Evolutionary conservation across 257 asterid species (phyloP).

Genomic region (Przewalskia tangutica): DNA sequence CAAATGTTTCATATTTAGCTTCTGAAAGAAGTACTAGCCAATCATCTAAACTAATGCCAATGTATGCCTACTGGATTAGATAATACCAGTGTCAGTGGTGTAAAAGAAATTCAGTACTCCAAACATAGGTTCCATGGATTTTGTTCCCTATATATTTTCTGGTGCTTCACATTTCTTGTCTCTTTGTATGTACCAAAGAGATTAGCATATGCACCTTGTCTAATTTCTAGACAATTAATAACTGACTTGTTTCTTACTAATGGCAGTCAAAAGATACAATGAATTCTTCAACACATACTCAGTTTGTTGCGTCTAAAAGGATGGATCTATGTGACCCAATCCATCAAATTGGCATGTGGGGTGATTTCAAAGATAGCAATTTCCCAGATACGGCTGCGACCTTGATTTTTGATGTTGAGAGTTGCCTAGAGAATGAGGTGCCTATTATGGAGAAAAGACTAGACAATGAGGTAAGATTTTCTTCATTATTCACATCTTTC

Average conservation of each 20-base stretch:
- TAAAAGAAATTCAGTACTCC: background rate
- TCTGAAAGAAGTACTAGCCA: background rate
- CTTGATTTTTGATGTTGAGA: slow-evolving; percentile 37
- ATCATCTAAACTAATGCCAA: background rate
- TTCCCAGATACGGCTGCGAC: slow-evolving; percentile 35
- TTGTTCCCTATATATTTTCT: background rate
- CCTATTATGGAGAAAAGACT: slow-evolving; percentile 2
- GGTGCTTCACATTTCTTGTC: background rate
- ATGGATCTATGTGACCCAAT: slow-evolving; percentile 72
- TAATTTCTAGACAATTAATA: background rate
- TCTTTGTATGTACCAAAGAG: background rate
- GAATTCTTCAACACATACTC: slow-evolving; percentile 54
- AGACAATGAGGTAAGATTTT: background rate
- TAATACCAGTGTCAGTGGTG: background rate
- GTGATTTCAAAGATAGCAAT: slow-evolving; percentile 49
- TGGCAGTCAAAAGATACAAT: slow-evolving; percentile 28
- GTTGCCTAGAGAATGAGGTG: slow-evolving; percentile 58
- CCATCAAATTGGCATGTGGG: slow-evolving; percentile 71
- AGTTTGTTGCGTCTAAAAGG: slow-evolving; percentile 62
- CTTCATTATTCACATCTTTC: background rate
- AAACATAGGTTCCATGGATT: background rate
- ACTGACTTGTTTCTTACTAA: slow-evolving; percentile 4
- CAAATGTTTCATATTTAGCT: background rate
- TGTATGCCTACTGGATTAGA: background rate
- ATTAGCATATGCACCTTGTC: background rate